phyloP scores from a whole-genome alignment of 139 green algal genomes.

The Micractinium conductrix region DNA sequence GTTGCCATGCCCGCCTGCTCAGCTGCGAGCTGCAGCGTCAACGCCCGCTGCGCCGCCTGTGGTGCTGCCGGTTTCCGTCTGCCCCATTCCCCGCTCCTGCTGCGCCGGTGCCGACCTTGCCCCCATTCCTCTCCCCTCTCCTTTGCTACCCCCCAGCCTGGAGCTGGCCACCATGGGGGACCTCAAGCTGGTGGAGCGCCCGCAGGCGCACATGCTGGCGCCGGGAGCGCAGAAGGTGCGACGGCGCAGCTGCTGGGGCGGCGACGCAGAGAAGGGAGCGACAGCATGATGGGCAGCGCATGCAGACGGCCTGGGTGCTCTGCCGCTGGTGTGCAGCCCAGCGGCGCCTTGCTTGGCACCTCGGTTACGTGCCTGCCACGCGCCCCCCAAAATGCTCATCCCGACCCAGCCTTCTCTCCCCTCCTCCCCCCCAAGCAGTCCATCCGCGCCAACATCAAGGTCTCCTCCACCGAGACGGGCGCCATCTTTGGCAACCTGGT shows the following conservation, averaged over 20 bases:
- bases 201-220: conserved; percentile 92
- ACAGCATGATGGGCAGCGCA: not conserved
- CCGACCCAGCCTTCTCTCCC: too few species aligned
- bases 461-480: conserved; percentile 97
- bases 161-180: conserved; percentile 99
- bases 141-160: conserved; percentile 63
- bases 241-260: too few species aligned
- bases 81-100: too few species aligned
- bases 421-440: not conserved
- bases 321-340: not conserved
- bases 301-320: not conserved
- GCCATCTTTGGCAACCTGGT: conserved; percentile 99
- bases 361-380: too few species aligned
- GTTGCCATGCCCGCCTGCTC: not conserved
- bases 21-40: not conserved
- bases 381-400: too few species aligned
- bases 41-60: too few species aligned
- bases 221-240: conserved; percentile 66
- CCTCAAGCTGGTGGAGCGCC: conserved; percentile 98
- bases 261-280: too few species aligned
- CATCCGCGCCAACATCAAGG: conserved; percentile 66
- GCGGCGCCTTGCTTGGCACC: not conserved
- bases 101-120: too few species aligned
- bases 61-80: too few species aligned
- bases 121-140: not conserved